These are phyloP conservation scores for Colletotrichum somersetense DNA, from an alignment of 2,329 filamentous ascomycete genomes.

Conservation along the genomic window DNA sequence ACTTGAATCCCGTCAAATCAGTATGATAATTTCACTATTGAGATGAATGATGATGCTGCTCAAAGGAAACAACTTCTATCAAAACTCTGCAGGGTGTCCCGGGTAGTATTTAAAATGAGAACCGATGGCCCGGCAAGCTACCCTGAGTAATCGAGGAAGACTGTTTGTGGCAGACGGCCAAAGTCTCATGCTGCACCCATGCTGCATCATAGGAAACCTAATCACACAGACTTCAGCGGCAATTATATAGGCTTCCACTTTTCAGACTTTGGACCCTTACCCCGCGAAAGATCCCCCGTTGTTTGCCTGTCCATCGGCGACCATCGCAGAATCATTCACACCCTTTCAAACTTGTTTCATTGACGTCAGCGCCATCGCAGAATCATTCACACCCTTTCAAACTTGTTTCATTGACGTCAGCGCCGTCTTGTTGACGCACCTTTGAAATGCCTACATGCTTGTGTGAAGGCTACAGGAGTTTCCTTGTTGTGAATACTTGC, in stretches of 20 bases:
- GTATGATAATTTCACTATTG: neutral
- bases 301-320: neutral
- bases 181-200: neutral
- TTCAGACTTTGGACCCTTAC: neutral
- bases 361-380: neutral
- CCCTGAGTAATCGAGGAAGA: neutral
- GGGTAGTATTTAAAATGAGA: neutral
- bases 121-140: neutral
- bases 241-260: neutral
- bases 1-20: neutral
- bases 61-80: neutral
- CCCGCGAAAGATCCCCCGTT: neutral
- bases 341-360: neutral
- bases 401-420: slow-evolving; percentile 2
- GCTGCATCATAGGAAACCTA: neutral
- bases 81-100: neutral
- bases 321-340: neutral
- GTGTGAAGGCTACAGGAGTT: neutral
- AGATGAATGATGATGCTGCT: neutral
- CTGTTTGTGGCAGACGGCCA: too few relatives aligned
- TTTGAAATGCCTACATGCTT: neutral
- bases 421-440: neutral
- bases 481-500: neutral
- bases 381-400: neutral
- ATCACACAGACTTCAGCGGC: neutral